Base-by-base conservation (phyloP, 768 basidiomycete species). In the Trichaptum fuscoviolaceum region DNA sequence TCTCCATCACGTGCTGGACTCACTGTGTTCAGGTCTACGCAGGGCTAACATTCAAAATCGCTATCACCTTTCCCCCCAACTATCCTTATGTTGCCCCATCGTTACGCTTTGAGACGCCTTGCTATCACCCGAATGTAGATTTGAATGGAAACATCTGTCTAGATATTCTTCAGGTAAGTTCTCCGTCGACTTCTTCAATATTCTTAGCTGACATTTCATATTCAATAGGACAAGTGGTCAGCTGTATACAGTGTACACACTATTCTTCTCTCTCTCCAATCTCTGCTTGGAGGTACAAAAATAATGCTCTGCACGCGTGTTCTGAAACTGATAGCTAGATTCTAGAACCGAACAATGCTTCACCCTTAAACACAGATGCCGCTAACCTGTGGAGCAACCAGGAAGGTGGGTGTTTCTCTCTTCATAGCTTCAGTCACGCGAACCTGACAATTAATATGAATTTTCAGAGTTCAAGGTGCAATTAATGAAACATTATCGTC, bases 241-340 rank as follows among this genome's bases (percentile, higher is more conserved):
- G 93, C 95, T 7, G 90, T 95, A 1, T 94, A 96, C 76, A 93
- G 91, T 67, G 94, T 95, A 36, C 92, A 94, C 70, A 95, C 93
- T 0, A 91, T 96, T 57, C 83, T 96, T 23, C 79, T 96, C 9
- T 95, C 94, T 15, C 76, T 96, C 65, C 95, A 96, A 73, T 93
- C 91, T 10, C 79, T 96, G 42, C 83, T 96, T 61, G 94, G 94
- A 71, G 93, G 93, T 93, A 71, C 8, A 8, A 52, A 85, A 77
- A n/a, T 57, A 17, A 17, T 9, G 3, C 15, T 34, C 23, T 9
- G 9, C 59, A 18, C 9, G 8, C 3, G 10, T 15, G 15, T 3
- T 35, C 27, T 35, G 52, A 36, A 25, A 30, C n/a, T 36, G 15
- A 24, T 8, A 64, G 25, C 64, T 3, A 3, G 18, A 67, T 7